Evolutionary conservation across 2,329 filamentous ascomycete genomes (phyloP).

Genomic region (Gyromitra esculenta): DNA sequence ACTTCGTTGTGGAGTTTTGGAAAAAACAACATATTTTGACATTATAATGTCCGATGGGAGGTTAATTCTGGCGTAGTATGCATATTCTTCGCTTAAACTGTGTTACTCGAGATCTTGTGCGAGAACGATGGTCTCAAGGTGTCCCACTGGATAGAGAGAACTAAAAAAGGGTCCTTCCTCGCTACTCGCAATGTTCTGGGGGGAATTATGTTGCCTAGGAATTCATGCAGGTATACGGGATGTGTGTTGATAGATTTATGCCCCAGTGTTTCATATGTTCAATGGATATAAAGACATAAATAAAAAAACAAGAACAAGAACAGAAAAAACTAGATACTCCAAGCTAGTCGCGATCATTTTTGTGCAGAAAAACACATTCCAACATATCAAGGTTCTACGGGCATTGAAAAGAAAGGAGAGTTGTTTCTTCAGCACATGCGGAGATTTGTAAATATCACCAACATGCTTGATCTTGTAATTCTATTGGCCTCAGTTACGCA

Average conservation of each 20-base stretch:
- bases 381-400: neutral
- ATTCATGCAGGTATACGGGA: neutral
- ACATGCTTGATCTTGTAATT: neutral
- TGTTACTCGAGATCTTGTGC: constrained; percentile 1
- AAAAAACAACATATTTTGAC: constrained; percentile 36
- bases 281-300: neutral
- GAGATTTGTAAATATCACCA: neutral
- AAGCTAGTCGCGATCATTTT: constrained; percentile 1
- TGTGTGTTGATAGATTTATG: neutral
- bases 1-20: constrained; percentile 40
- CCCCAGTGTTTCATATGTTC: neutral
- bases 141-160: constrained; percentile 12
- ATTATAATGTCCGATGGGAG: constrained; percentile 32
- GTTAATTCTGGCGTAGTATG: constrained; percentile 29
- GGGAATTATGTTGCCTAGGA: neutral
- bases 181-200: constrained; percentile 2
- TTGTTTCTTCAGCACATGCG: neutral
- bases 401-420: neutral
- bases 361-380: neutral
- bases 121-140: constrained; percentile 5
- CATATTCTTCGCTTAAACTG: constrained; percentile 14
- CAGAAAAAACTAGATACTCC: neutral
- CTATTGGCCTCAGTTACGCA: neutral
- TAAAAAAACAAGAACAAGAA: neutral
- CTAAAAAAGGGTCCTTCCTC: neutral